Percentiles rank a stretch among this genome's conserved stretches.
Conservation (phyloP, 164 flowering plant species). For the Hamamelis virginiana region DNA sequence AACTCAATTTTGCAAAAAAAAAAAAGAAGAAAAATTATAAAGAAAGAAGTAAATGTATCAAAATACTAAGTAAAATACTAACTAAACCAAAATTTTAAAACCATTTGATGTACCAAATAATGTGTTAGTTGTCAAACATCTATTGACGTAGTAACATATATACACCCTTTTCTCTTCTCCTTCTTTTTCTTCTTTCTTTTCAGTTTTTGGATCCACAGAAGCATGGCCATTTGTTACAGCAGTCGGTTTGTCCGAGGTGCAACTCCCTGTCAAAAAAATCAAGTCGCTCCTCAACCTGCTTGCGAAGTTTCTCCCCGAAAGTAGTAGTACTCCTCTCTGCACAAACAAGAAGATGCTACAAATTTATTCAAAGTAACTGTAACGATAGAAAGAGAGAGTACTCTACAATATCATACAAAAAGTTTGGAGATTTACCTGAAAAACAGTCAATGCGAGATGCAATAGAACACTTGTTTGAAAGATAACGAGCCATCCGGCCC, state of each 20-base stretch:
- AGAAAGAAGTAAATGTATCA: too few species aligned
- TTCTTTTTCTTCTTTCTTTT: constrained; percentile 61
- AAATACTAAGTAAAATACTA: too few species aligned
- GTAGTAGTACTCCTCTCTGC: constrained; percentile 58
- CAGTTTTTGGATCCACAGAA: constrained; percentile 34
- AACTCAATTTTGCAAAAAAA: too few species aligned
- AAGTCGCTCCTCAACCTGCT: constrained; percentile 94
- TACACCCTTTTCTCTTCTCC: constrained; percentile 66
- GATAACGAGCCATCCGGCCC: constrained; percentile 98
- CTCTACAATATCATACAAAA: not conserved
- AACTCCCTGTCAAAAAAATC: constrained; percentile 97
- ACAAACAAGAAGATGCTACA: not conserved
- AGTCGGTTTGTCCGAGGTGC: constrained; percentile 67
- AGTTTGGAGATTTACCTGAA: constrained; percentile 48
- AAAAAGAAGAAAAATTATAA: too few species aligned
- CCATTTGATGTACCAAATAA: too few species aligned
- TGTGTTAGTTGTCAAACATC: too few species aligned
- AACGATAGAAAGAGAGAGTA: not conserved
- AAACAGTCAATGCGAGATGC: constrained; percentile 96
- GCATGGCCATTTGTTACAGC: constrained; percentile 39
- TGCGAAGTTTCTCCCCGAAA: constrained; percentile 94
- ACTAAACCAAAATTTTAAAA: too few species aligned
- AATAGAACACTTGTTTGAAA: constrained; percentile 97
- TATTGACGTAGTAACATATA: too few species aligned
- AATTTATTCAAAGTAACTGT: not conserved